Evolutionary conservation across 2,329 filamentous ascomycete species (phyloP).

Genomic region (Drechslerella stenobrocha): DNA sequence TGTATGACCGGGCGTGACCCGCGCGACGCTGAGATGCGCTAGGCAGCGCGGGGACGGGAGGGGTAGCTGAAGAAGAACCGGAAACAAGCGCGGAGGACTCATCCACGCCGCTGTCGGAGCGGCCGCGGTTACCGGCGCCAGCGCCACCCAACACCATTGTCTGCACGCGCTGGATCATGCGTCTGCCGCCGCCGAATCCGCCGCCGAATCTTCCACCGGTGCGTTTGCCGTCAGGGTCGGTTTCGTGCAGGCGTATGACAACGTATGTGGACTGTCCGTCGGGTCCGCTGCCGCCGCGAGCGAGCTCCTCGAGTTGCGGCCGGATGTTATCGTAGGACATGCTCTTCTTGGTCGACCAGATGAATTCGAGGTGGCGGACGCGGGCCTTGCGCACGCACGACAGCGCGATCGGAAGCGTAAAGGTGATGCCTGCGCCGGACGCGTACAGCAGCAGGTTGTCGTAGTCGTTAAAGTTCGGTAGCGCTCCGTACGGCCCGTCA

Average conservation of each 20-base stretch:
- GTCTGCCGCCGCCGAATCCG: conserved; percentile 32
- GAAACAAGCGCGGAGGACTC: no score
- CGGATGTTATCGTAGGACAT: conserved; percentile 49
- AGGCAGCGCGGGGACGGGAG: conserved; percentile 38
- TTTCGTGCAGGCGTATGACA: conserved; percentile 49
- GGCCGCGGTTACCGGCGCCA: conserved; percentile 22
- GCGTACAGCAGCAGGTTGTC: conserved; percentile 46
- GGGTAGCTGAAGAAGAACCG: no score
- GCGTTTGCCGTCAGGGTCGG: conserved; percentile 37
- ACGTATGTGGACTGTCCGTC: conserved; percentile 45
- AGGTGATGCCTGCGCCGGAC: conserved; percentile 44
- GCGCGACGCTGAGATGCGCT: conserved; percentile 22
- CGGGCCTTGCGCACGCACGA: conserved; percentile 42
- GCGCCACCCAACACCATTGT: conserved; percentile 27
- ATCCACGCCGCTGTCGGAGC: conserved; percentile 19
- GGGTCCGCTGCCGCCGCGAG: conserved; percentile 30
- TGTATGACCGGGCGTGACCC: conserved; percentile 32
- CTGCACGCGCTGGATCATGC: conserved; percentile 31
- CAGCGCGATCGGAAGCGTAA: conserved; percentile 44
- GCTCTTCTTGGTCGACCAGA: conserved; percentile 45
- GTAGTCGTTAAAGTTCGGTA: conserved; percentile 46
- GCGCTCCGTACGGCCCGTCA: conserved; percentile 44
- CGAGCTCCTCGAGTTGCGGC: conserved; percentile 46
- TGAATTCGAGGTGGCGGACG: conserved; percentile 45
- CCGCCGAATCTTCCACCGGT: conserved; percentile 15